These are phyloP conservation scores for Tetrahymena elliotti DNA, from an alignment of 73 alveolate species.

Conservation along the genomic window DNA sequence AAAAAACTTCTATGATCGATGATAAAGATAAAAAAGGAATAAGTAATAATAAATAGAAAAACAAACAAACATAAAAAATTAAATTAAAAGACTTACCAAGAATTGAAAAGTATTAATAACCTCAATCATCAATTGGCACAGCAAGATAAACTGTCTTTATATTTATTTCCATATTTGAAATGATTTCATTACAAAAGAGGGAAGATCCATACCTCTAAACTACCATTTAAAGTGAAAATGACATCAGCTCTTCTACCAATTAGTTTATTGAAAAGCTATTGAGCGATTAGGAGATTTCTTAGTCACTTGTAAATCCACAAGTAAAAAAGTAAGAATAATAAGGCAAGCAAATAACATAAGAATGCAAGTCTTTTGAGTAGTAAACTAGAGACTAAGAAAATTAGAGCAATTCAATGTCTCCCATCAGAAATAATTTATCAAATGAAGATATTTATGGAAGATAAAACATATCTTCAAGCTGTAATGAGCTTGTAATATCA, in stretches of 20 bases:
- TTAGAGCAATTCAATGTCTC: background rate
- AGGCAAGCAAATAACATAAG: background rate
- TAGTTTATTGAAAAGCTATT: background rate
- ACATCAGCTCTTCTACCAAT: background rate
- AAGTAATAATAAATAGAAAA: background rate
- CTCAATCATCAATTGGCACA: background rate
- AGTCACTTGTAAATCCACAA: background rate
- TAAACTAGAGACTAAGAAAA: background rate
- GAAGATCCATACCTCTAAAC: background rate
- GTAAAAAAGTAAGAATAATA: background rate
- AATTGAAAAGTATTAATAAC: background rate
- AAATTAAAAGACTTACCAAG: background rate
- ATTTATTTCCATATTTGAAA: background rate
- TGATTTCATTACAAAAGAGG: background rate
- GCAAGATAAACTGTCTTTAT: background rate
- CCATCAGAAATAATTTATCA: background rate
- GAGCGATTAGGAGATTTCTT: background rate
- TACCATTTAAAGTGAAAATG: background rate
- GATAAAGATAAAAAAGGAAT: background rate
- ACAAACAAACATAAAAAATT: background rate
- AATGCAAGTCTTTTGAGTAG: background rate
- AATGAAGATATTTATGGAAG: background rate
- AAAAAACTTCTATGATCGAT: background rate
- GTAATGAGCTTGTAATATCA: background rate
- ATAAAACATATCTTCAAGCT: background rate